Evolutionary conservation across 148 eudicot species (phyloP).

Genomic region (Tetragonia tetragonoides): DNA sequence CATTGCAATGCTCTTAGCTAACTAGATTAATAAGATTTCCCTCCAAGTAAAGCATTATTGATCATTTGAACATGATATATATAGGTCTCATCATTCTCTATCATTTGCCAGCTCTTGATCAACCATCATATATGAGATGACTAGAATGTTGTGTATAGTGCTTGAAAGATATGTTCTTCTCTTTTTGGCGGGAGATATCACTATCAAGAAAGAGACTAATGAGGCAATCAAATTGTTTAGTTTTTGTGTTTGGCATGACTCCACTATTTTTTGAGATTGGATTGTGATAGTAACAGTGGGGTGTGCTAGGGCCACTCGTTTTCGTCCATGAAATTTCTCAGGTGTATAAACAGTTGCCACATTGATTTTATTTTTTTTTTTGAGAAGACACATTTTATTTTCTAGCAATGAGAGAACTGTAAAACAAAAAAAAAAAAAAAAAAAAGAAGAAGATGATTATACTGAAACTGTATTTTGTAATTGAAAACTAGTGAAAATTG

Average conservation of each 20-base stretch:
- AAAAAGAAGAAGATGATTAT: too few relatives aligned
- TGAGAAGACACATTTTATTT: too few relatives aligned
- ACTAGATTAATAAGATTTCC: not conserved
- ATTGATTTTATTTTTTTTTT: too few relatives aligned
- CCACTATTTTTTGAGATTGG: constrained; percentile 25
- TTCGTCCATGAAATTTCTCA: not conserved
- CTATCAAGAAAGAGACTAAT: constrained; percentile 37
- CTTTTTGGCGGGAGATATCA: constrained; percentile 33
- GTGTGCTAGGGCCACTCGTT: not conserved
- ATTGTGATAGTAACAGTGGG: constrained; percentile 12
- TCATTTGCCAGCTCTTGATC: constrained; percentile 1
- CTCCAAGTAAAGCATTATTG: not conserved
- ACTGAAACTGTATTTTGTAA: too few relatives aligned
- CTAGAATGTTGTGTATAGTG: not conserved
- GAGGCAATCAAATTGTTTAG: constrained; percentile 21
- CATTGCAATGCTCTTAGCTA: not conserved
- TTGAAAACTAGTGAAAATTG: too few relatives aligned
- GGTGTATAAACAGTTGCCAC: too few relatives aligned
- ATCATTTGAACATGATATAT: not conserved
- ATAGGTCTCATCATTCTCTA: not conserved
- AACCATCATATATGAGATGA: not conserved
- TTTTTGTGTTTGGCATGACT: constrained; percentile 25
- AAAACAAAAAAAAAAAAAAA: too few relatives aligned
- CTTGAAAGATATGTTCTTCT: constrained; percentile 15
- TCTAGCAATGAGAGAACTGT: too few relatives aligned